Evolutionary conservation across 2,329 filamentous ascomycete species (phyloP), one percentile per base, ranked within the genome.

Genomic region (Madurella fahalii): DNA sequence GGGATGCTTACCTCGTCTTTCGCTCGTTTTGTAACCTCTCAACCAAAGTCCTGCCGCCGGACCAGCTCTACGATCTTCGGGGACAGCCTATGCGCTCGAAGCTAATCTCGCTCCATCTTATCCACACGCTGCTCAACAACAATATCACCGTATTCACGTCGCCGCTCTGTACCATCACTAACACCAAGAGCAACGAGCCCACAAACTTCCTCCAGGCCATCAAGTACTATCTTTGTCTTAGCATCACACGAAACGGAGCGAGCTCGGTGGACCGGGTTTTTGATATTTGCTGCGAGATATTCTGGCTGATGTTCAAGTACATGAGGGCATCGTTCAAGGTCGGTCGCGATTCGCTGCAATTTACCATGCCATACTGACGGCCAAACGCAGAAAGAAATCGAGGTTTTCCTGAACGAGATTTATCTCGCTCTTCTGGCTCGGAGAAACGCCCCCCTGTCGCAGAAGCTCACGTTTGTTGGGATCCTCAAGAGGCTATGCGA

Each of bases 71-170:
- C 65, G 94, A 99, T 66, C 75, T 96, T 49, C 91, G 90, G 53
- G 93, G 92, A 16, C 92, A 96, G 67, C 90, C 93, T 39, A 99
- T 99, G 93, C 86, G 94, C 57, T 96, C 93, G 2, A 99, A 99
- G 72, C 79, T 99, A 49, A 83, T 99, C 58, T 96, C 94, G 15
- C 81, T 99, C 53, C 92, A 99, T 70, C 86, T 97, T 58, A 94
- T 99, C 60, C 92, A 96, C 68, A 95, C 90, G 40, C 84, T 96
- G 53, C 82, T 99, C 45, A 95, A 95, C 76, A 97, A 96, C 73
- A 90, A 97, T 72, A 89, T 93, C 60, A 73, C 82, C 56, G 88
- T 96, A 59, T 97, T 99, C 72, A 90, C 88, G 40, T 96, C 92
- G 46, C 93, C 93, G 1, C 77, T 93, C 58, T 92, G 92, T 69